phyloP scores from a whole-genome alignment of 352 stramenopile species.

The Phytophthora brassicae region DNA sequence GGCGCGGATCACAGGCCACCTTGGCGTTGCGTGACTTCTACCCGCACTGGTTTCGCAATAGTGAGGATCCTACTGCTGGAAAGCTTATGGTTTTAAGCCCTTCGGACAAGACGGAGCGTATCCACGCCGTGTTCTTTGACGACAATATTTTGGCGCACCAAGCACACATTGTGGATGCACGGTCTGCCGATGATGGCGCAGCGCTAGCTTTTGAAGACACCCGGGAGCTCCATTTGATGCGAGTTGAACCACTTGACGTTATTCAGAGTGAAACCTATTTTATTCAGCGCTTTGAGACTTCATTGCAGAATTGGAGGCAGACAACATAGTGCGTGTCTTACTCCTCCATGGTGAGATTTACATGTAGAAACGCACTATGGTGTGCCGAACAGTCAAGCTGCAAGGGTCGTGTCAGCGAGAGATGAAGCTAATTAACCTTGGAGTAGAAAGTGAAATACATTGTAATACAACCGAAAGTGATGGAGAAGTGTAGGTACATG shows the following conservation, averaged over 20 bases:
- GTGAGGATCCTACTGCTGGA: conserved; percentile 47
- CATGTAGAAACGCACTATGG: no score
- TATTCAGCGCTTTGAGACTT: conserved; percentile 45
- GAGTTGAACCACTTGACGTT: conserved; percentile 66
- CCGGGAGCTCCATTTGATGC: conserved; percentile 54
- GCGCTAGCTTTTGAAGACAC: conserved; percentile 39
- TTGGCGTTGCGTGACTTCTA: conserved; percentile 81
- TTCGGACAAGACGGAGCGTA: conserved; percentile 17
- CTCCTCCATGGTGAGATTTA: no score
- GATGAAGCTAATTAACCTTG: no score
- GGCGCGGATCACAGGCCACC: conserved; percentile 52
- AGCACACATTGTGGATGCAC: conserved; percentile 73
- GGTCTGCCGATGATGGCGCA: conserved; percentile 26
- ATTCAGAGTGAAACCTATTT: conserved; percentile 59
- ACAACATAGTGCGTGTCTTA: background rate
- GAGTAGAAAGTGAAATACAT: no score
- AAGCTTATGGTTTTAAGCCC: conserved; percentile 62
- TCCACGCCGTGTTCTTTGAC: conserved; percentile 77
- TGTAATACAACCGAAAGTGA: no score
- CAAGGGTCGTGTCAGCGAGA: no score
- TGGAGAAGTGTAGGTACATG: no score
- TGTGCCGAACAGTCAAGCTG: no score
- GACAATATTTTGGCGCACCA: conserved; percentile 74
- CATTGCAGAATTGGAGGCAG: conserved; percentile 28
- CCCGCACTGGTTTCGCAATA: conserved; percentile 64